Base-by-base conservation (phyloP, 192 early-diverging fungal species). In the Coemansia sp. region DNA sequence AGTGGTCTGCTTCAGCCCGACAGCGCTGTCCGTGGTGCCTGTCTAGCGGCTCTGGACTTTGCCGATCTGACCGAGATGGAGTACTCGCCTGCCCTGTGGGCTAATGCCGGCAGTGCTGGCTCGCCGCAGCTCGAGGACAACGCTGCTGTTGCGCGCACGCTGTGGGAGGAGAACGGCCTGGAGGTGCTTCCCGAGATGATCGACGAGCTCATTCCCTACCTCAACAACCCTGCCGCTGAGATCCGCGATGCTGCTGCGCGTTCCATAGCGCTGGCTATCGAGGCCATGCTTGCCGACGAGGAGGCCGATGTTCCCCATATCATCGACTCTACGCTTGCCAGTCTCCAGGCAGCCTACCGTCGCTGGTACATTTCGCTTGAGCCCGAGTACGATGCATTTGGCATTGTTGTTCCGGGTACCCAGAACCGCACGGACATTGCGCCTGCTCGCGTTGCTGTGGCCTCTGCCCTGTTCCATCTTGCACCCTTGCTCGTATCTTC, bases 331-430 rank as follows among this genome's bases (percentile, higher is more conserved):
- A 43, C 62, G 39, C 51, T 77, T 15, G 17, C 24, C 5, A 22
- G 36, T 33, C 54, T 77, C 23, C 42, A 56, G 42, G 37, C 32
- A 9, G 61, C 62, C 36, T 78, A 74, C 38, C 26, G 36, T 20
- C 11, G 24, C 24, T 64, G 83, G 83, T 78, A 84, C 32, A 65
- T 79, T 30, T 75, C 89, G 10, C 80, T 93, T 15, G 82, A 81
- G 20, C 94, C 94, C 8, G 87, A 94, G 55, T 93, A 88, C 47
- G 93, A 99, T 59, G 85, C 86, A 40, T 95, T 79, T 53, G 95
- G 93, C 33, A 86, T 99, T 50, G 78, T 95, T 1, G 91, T 90
- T 25, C 85, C 87, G 1, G 87, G 85, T 45, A 88, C 92, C 1
- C 63, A 95, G 47, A 80, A 91, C 72, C 87, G 87, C 39, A 49